Conservation (phyloP, 352 stramenopile genomes). For the Phytophthora meadii region DNA sequence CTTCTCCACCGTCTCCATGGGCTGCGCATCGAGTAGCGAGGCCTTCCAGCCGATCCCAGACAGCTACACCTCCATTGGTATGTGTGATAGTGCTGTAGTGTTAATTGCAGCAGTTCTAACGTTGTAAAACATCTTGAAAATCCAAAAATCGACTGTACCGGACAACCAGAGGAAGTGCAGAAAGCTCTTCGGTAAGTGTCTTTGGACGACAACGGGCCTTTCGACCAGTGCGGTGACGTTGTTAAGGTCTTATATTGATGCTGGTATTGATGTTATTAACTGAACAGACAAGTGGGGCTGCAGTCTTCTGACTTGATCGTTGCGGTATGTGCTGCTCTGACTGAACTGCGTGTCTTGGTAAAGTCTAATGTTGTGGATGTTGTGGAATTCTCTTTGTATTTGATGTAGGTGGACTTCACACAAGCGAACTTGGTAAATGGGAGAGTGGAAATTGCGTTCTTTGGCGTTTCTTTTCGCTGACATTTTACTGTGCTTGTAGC, state of each 20-base stretch:
- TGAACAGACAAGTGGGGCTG: constrained; percentile 53
- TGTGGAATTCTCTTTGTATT: not conserved
- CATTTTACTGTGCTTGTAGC: constrained; percentile 37
- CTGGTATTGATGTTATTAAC: not conserved
- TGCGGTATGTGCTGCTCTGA: constrained; percentile 29
- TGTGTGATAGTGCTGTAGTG: constrained; percentile 9
- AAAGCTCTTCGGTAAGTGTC: constrained; percentile 43
- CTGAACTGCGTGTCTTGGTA: not conserved
- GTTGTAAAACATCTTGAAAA: not conserved
- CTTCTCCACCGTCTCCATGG: constrained; percentile 22
- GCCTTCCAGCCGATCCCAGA: constrained; percentile 45
- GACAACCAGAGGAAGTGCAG: constrained; percentile 55
- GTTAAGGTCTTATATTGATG: not conserved
- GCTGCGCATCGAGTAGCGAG: constrained; percentile 34
- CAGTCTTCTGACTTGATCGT: constrained; percentile 76
- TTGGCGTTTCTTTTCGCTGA: constrained; percentile 7
- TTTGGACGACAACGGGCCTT: not conserved
- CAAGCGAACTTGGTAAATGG: constrained; percentile 66
- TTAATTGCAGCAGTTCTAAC: not conserved
- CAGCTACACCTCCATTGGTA: constrained; percentile 39
- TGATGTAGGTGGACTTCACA: constrained; percentile 56
- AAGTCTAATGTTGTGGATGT: not conserved
- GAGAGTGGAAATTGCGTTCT: not conserved
- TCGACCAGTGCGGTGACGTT: not conserved
- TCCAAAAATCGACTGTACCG: too few relatives aligned